Percentiles rank a stretch among this genome's conserved stretches.
These are phyloP conservation scores for Aspergillus affinis DNA, from an alignment of 495 filamentous ascomycete species.

Conservation along the genomic window DNA sequence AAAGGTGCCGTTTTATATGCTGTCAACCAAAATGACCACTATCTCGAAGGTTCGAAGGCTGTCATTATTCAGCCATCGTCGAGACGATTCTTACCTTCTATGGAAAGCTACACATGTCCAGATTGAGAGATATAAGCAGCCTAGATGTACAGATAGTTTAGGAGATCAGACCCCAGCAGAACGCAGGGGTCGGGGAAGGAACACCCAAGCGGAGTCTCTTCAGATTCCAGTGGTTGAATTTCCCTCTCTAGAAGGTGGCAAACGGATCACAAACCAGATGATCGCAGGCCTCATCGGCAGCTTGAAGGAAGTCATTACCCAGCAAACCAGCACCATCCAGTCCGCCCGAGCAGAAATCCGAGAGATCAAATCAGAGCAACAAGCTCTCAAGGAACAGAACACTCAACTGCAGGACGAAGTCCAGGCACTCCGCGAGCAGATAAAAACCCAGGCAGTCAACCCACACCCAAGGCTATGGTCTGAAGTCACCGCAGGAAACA, in stretches of 20 bases:
- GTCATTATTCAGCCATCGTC: too few species aligned
- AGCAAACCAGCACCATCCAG: slow-evolving; percentile 9
- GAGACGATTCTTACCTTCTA: too few species aligned
- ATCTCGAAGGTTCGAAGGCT: too few species aligned
- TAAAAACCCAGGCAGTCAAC: slow-evolving; percentile 3
- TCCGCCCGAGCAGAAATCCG: slow-evolving; percentile 8
- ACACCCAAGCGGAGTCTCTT: neutral
- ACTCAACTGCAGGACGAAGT: slow-evolving; percentile 12
- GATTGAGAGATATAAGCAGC: too few species aligned
- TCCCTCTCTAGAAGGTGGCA: slow-evolving; percentile 8
- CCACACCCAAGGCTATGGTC: slow-evolving; percentile 3
- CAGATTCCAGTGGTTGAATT: slow-evolving; percentile 4
- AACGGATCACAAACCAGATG: slow-evolving; percentile 10
- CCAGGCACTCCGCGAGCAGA: slow-evolving; percentile 3
- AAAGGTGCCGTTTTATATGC: too few species aligned
- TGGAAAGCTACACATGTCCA: too few species aligned
- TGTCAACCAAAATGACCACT: too few species aligned
- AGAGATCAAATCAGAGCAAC: slow-evolving; percentile 14
- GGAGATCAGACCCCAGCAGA: too few species aligned
- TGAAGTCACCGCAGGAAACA: slow-evolving; percentile 2
- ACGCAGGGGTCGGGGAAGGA: neutral
- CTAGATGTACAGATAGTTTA: too few species aligned
- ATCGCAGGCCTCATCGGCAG: slow-evolving; percentile 8
- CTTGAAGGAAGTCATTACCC: slow-evolving; percentile 10
- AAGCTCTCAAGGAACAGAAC: slow-evolving; percentile 12